phyloP scores from a whole-genome alignment of 441 rosid species.

The Eutrema salsugineum region DNA sequence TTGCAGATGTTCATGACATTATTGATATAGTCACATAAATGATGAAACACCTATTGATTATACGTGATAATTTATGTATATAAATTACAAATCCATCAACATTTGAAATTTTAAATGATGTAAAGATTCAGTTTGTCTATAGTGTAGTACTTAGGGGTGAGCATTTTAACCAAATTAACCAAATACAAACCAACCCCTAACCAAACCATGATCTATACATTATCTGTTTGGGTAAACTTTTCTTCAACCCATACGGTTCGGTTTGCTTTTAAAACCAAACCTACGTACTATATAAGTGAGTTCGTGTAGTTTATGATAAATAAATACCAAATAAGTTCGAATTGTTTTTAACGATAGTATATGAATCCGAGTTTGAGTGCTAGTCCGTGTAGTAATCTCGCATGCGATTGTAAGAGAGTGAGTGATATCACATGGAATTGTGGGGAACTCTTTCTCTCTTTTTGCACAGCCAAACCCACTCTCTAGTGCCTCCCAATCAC shows the following conservation, averaged over 20 bases:
- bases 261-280: too few species aligned
- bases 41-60: neutral
- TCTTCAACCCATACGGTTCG: too few species aligned
- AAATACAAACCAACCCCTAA: too few species aligned
- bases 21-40: too few species aligned
- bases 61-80: neutral
- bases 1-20: neutral
- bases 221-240: too few species aligned
- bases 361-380: neutral
- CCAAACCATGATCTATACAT: too few species aligned
- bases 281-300: too few species aligned
- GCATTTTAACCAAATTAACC: too few species aligned
- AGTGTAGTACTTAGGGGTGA: too few species aligned
- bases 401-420: constrained; percentile 8
- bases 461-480: constrained; percentile 16
- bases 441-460: neutral
- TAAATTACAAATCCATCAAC: neutral
- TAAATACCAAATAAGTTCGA: neutral
- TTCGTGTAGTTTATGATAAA: too few species aligned
- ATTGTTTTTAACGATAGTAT: neutral
- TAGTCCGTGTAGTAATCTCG: neutral
- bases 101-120: neutral
- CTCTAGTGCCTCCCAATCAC: constrained; percentile 3
- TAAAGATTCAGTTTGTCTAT: neutral
- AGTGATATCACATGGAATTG: constrained; percentile 12